Base-by-base conservation (phyloP, 1,284 basidiomycete genomes). In the Malassezia slooffiae region DNA sequence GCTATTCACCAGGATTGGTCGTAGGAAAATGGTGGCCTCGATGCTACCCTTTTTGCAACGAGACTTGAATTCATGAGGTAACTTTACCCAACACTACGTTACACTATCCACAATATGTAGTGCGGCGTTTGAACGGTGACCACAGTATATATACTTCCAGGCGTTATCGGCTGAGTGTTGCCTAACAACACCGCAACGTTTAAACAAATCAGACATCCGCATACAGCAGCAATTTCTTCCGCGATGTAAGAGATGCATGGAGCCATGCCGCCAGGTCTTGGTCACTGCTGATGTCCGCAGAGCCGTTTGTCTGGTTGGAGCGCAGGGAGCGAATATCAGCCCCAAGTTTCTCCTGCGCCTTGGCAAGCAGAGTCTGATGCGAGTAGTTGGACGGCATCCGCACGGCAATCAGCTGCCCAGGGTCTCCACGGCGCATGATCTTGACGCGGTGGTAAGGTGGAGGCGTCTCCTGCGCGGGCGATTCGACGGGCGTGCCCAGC, bases 361-460 rank as follows among this genome's bases (percentile, higher is more conserved):
- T 97, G 38, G 82, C 82, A 74, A 95, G 79, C 50, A 99, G 75
- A 62, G 91, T 85, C 11, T 72, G 74, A 60, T 84, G 82, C 5
- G 85, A 80, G 23, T 96, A 88, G 27, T 77, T 79, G n/a, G 91
- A 88, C 59, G 91, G 89, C 31, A 96, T 90, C n/a, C 93, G 81
- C 40, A 97, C 87, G 3, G 93, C 91, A 50, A 97, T 87, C 39
- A 97, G 75, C 68, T 96, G 91, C 67, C 95, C 86, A 13, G 47
- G 21, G 20, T 87, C 82, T 48, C 82, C 76, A 23, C 83, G 77
- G 70, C 93, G 83, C 65, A 91, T 93, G 42, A 99, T 87, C 74
- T 99, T 99, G 73, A 99, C 93, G 91, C 27, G 86, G 80, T 27
- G 84, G 80, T n/a, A n/a, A n/a, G n/a, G n/a, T n/a, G n/a, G n/a